Base-by-base conservation (phyloP, 345 rosid species). In the Linum usitatissimum region DNA sequence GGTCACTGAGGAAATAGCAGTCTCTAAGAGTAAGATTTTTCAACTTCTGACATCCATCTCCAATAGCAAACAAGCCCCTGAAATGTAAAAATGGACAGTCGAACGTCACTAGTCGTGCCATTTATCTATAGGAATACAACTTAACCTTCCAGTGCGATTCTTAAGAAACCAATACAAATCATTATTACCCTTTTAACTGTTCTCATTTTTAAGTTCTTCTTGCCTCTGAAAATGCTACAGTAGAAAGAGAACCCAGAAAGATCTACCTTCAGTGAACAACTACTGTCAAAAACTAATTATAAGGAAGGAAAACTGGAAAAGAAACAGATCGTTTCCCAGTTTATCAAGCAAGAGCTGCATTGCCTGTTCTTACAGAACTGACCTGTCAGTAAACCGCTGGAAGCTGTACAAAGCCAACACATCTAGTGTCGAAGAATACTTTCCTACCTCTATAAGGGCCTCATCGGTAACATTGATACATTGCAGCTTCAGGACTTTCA, bases 381-480 rank as follows among this genome's bases (percentile, higher is more conserved):
- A 91, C 98, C 65, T 75, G 78, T 92, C 95, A 23, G 93, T 87
- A 62, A 84, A 84, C 64, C 68, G 80, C 82, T 83, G 95, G 70
- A 89, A 86, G 71, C 95, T 77, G 80, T 76, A 65, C 56, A 92
- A 73, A 73, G 93, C 83, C 81, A 89, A 71, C 70, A 76, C 56
- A 83, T 92, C 98, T 77, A 92, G 60, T 18, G 84, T 85, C 45
- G 70, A 73, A 71, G 89, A 85, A 68, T 49, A 66, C 45, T 59
- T 70, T 54, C 96, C 96, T 53, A 89, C 91, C n/a, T 66, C 81
- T 31, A 71, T 60, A 78, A 88, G 79, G 39, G 92, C 86, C 45
- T 75, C 86, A 48, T 89, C 96, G 14, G 96, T 84, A 63, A 85
- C 83, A 75, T 79, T 79, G 62, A 77, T 69, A 64, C 95, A 89